Conservation (phyloP, 371 early-diverging fungal genomes). For the Dinochytrium kinnereticum region DNA sequence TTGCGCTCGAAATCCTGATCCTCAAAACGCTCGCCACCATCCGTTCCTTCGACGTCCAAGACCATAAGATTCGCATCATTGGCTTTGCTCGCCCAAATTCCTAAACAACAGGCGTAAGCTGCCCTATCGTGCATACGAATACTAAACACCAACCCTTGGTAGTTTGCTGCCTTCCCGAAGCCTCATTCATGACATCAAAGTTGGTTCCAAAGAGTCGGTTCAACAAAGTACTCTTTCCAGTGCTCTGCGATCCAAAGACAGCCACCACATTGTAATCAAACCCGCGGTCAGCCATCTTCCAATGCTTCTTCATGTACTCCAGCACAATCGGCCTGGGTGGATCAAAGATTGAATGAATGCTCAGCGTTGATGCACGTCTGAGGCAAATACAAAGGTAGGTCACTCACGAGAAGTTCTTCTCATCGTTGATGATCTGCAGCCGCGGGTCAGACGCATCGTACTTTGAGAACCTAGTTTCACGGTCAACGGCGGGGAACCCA, state of each 20-base stretch:
- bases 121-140: not conserved
- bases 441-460: constrained; percentile 50
- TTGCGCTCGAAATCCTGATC: constrained; percentile 98
- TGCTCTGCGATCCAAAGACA: constrained; percentile 98
- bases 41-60: constrained; percentile 98
- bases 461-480: constrained; percentile 28
- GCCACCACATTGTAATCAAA: constrained; percentile 96
- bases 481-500: not conserved
- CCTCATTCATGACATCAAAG: constrained; percentile 94
- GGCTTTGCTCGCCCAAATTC: constrained; percentile 93
- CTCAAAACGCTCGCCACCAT: constrained; percentile 98
- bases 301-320: constrained; percentile 75
- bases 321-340: constrained; percentile 65
- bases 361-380: not conserved
- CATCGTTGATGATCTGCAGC: constrained; percentile 83
- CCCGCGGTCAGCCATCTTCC: constrained; percentile 85
- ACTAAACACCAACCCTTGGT: constrained; percentile 74
- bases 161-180: constrained; percentile 87
- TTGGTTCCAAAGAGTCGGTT: constrained; percentile 92
- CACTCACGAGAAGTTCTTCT: constrained; percentile 83
- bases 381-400: not conserved
- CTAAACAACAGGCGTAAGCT: constrained; percentile 33
- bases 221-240: constrained; percentile 97
- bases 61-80: constrained; percentile 78
- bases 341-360: not conserved